Evolutionary conservation across 2,329 filamentous ascomycete species (phyloP).

Genomic region (Fusarium irregulare): DNA sequence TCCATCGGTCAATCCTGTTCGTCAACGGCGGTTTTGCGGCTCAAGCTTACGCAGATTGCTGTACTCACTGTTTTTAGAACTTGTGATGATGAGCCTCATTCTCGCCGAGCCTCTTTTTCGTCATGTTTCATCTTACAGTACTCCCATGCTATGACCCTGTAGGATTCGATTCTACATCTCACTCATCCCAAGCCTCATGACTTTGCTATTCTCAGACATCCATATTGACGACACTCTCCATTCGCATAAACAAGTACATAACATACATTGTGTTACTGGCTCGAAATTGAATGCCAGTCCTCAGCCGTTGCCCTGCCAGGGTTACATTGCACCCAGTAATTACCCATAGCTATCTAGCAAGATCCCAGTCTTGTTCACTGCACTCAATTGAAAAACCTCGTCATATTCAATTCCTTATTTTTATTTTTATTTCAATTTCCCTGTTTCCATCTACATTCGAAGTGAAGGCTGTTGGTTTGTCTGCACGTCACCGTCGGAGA

Average conservation of each 20-base stretch:
- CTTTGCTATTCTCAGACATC: background rate
- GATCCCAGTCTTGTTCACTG: background rate
- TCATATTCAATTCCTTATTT: constrained; percentile 11
- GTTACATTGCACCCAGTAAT: constrained; percentile 7
- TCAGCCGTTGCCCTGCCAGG: constrained; percentile 23
- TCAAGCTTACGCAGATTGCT: background rate
- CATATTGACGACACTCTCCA: background rate
- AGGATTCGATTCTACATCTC: background rate
- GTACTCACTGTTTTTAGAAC: background rate
- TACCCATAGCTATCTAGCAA: background rate
- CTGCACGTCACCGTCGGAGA: constrained; percentile 39
- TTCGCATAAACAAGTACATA: background rate
- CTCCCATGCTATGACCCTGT: background rate
- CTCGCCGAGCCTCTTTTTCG: background rate
- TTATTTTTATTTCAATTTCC: constrained; percentile 1
- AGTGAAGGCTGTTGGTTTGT: background rate
- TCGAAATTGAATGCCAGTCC: background rate
- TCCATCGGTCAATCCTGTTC: constrained; percentile 3
- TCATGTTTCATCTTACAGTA: background rate
- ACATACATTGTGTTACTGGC: constrained; percentile 3
- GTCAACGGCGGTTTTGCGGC: constrained; percentile 3
- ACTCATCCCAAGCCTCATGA: constrained; percentile 1
- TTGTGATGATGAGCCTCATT: background rate
- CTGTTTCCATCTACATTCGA: constrained; percentile 19
- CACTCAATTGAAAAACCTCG: constrained; percentile 10